These are phyloP conservation scores for Perkinsela sp. DNA, from an alignment of 208 protist species.

Conservation along the genomic window DNA sequence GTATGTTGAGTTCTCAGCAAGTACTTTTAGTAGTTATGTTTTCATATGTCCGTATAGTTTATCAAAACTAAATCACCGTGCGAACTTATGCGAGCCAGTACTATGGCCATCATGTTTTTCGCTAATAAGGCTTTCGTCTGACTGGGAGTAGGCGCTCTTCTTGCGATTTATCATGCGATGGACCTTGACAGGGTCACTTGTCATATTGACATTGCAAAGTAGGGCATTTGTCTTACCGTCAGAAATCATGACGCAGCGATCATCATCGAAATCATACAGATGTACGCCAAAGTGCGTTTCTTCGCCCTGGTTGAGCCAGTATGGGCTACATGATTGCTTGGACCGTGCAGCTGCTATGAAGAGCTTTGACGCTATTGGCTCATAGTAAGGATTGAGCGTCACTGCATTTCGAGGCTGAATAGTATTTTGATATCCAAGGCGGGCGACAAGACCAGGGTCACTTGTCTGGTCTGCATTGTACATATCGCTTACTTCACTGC, in stretches of 20 bases:
- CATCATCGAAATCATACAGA: background rate
- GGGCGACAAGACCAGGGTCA: background rate
- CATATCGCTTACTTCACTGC: background rate
- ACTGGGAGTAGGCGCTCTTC: no score
- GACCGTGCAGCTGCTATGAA: background rate
- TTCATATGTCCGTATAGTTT: no score
- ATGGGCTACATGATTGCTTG: background rate
- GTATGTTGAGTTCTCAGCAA: no score
- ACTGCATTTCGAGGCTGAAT: background rate
- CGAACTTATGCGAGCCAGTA: no score
- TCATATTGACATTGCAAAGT: background rate
- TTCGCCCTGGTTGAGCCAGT: background rate
- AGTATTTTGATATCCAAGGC: background rate
- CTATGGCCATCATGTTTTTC: no score
- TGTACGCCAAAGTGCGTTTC: background rate
- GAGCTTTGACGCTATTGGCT: background rate
- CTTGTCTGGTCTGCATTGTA: background rate
- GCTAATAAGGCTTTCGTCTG: no score
- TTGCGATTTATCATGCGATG: no score
- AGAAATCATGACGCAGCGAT: background rate
- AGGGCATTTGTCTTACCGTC: background rate
- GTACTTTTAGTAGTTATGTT: no score
- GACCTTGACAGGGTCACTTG: no score
- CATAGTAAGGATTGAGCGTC: background rate
- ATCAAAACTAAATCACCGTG: no score